Evolutionary conservation across 176 grass and related monocot genomes (phyloP).

Genomic region (Carex pumila): DNA sequence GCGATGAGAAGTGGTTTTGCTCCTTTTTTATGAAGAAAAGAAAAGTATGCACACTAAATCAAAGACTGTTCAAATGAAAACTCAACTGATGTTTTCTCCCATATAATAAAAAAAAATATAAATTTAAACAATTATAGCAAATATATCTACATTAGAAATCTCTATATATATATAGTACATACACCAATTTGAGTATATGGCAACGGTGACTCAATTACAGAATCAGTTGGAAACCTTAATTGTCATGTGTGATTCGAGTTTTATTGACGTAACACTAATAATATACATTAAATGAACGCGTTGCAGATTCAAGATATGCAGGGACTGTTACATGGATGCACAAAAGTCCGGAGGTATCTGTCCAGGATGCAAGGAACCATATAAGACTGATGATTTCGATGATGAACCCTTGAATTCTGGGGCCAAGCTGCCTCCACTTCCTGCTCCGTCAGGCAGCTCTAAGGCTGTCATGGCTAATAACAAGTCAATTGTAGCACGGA

Average conservation of each 20-base stretch:
- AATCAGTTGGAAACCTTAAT: background rate
- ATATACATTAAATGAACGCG: background rate
- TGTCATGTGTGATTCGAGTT: background rate
- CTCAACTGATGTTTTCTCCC: background rate
- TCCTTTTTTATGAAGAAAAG: background rate
- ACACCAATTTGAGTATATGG: background rate
- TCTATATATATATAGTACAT: background rate
- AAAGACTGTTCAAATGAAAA: background rate
- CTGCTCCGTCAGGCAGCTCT: slow-evolving; percentile 29
- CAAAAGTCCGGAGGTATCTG: slow-evolving; percentile 59
- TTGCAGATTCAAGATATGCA: slow-evolving; percentile 81
- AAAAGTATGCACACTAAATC: background rate
- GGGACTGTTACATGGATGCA: slow-evolving; percentile 88
- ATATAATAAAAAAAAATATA: background rate
- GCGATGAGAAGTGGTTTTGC: background rate
- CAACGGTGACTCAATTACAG: background rate
- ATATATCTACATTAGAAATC: background rate
- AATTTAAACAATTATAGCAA: background rate
- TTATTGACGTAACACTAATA: background rate
- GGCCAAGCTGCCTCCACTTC: slow-evolving; percentile 45
- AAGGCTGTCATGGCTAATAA: slow-evolving; percentile 23
- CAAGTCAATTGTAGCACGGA: slow-evolving; percentile 55
- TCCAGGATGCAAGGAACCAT: slow-evolving; percentile 92
- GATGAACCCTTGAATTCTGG: slow-evolving; percentile 31
- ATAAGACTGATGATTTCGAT: slow-evolving; percentile 82